These are phyloP conservation scores for Acanthamoeba sp. DNA, from an alignment of 208 protist species.

Conservation along the genomic window DNA sequence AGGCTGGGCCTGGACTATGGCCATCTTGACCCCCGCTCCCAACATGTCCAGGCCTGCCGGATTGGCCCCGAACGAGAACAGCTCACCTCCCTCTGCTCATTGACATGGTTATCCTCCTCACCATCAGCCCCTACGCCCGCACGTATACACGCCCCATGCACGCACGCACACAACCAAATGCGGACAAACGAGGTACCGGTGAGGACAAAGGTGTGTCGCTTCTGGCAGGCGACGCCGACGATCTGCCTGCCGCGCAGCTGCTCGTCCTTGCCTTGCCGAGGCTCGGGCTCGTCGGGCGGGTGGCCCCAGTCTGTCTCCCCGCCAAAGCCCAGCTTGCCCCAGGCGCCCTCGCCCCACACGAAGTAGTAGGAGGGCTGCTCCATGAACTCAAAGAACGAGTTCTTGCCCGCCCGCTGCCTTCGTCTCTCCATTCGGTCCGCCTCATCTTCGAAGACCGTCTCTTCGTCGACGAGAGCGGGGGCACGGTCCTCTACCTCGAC, in stretches of 20 bases:
- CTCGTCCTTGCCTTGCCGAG: not conserved
- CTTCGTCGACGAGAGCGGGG: too few relatives aligned
- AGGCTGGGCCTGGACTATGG: not conserved
- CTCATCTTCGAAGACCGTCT: not conserved
- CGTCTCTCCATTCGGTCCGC: not conserved
- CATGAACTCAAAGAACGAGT: not conserved
- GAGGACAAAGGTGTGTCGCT: not conserved
- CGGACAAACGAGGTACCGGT: not conserved
- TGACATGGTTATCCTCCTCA: not conserved
- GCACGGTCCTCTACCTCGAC: too few relatives aligned
- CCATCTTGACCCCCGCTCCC: not conserved
- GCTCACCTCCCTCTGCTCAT: not conserved
- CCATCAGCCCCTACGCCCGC: too few relatives aligned
- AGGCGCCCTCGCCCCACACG: not conserved
- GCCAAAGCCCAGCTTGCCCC: conserved; percentile 9
- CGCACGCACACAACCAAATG: not conserved
- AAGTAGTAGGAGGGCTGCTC: not conserved
- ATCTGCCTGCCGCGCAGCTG: conserved; percentile 24
- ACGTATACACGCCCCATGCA: not conserved
- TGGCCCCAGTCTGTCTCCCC: not conserved
- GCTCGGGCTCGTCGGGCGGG: conserved; percentile 6
- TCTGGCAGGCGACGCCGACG: not conserved
- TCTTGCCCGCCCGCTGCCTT: not conserved
- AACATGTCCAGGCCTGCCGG: not conserved
- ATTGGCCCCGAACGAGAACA: not conserved